phyloP scores from a whole-genome alignment of 2,329 filamentous ascomycete genomes.

The Aspergillus pseudotamarii region DNA sequence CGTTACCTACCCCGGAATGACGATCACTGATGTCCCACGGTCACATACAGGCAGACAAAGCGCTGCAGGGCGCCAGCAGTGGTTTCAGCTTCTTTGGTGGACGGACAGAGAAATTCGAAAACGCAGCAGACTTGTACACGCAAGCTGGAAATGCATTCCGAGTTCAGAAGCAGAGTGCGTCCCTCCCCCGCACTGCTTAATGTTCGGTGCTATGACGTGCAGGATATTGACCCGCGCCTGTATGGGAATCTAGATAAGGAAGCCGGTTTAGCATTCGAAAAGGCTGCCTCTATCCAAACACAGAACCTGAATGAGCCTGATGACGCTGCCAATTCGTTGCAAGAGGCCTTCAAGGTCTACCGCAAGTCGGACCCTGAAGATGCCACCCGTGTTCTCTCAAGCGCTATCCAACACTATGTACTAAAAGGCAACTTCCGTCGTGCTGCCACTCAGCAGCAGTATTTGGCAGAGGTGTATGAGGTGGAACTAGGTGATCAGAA shows the following conservation, averaged over 20 bases:
- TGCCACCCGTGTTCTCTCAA: constrained; percentile 76
- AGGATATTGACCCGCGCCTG: neutral
- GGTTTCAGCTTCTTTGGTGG: constrained; percentile 92
- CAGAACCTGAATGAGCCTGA: constrained; percentile 86
- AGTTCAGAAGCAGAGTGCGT: constrained; percentile 78
- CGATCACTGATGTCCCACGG: constrained; percentile 32
- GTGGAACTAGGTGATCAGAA: constrained; percentile 76
- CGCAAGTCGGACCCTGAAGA: constrained; percentile 80
- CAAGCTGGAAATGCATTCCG: constrained; percentile 91
- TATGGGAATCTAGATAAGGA: constrained; percentile 65
- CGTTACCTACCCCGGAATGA: constrained; percentile 24
- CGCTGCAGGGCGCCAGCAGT: constrained; percentile 69
- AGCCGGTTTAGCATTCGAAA: constrained; percentile 83
- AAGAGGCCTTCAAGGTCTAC: constrained; percentile 95
- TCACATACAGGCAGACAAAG: constrained; percentile 76
- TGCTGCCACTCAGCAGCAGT: constrained; percentile 88
- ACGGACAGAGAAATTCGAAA: constrained; percentile 83
- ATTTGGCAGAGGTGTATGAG: constrained; percentile 84
- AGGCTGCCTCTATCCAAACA: constrained; percentile 78
- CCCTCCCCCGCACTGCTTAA: constrained; percentile 9
- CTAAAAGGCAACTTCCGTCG: constrained; percentile 86
- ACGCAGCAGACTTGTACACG: constrained; percentile 82
- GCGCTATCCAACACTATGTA: constrained; percentile 84
- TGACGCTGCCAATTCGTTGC: constrained; percentile 84
- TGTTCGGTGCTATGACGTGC: neutral